phyloP scores from a whole-genome alignment of 2,329 filamentous ascomycete species.

The Ophiosphaerella korrae region DNA sequence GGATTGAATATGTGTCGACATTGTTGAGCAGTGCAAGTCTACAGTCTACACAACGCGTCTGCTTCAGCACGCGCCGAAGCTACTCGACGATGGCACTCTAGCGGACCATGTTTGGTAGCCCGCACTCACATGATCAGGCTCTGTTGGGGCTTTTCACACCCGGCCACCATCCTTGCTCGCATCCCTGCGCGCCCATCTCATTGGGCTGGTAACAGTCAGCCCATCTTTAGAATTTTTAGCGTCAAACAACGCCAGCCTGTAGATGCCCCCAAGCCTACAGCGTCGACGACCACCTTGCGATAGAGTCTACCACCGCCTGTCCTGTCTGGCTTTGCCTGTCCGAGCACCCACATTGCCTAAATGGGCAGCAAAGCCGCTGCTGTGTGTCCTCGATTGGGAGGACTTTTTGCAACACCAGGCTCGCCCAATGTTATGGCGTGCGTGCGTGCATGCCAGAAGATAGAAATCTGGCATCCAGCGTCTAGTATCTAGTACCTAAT shows the following conservation, averaged over 20 bases:
- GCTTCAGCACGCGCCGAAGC: slow-evolving; percentile 45
- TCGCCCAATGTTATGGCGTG: slow-evolving; percentile 18
- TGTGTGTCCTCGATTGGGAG: slow-evolving; percentile 36
- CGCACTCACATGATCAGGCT: slow-evolving; percentile 39
- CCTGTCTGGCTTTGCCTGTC: slow-evolving; percentile 23
- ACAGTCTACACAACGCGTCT: slow-evolving; percentile 12
- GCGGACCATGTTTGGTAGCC: slow-evolving; percentile 29
- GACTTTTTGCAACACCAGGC: slow-evolving; percentile 28
- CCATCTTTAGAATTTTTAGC: slow-evolving; percentile 48
- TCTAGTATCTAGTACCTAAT: no score
- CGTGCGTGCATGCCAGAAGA: no score
- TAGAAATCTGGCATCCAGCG: no score
- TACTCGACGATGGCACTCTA: slow-evolving; percentile 35
- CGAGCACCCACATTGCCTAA: slow-evolving; percentile 31
- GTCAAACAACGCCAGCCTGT: slow-evolving; percentile 47
- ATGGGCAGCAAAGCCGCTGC: slow-evolving; percentile 41
- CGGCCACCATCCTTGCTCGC: slow-evolving; percentile 31
- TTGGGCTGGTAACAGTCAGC: slow-evolving; percentile 39
- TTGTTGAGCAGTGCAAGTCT: no score
- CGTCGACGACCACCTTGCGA: slow-evolving; percentile 38
- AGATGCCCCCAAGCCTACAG: slow-evolving; percentile 39
- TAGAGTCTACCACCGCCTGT: slow-evolving; percentile 28
- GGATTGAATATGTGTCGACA: no score
- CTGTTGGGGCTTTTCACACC: slow-evolving; percentile 19
- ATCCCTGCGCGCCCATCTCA: slow-evolving; percentile 40